These are phyloP conservation scores for Hypoxylon sp. DNA, from an alignment of 2,329 filamentous ascomycete genomes.

Conservation along the genomic window DNA sequence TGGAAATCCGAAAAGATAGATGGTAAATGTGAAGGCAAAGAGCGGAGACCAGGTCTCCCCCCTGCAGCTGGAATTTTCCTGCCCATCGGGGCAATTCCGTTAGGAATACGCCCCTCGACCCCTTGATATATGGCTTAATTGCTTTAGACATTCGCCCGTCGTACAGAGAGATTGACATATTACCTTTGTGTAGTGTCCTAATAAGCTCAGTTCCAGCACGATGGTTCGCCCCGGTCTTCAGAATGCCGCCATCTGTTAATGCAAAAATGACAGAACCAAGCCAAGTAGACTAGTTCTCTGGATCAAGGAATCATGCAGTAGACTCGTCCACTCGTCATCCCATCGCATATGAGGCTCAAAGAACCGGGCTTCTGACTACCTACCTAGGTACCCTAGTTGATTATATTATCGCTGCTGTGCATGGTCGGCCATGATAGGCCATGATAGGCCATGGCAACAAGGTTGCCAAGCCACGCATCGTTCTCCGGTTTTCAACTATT, in stretches of 20 bases:
- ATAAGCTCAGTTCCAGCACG: constrained; percentile 38
- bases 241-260: constrained; percentile 39
- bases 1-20: constrained; percentile 43
- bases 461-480: constrained; percentile 12
- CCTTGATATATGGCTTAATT: constrained; percentile 31
- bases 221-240: constrained; percentile 41
- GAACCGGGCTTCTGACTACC: constrained; percentile 12
- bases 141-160: constrained; percentile 20
- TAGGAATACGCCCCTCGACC: constrained; percentile 36
- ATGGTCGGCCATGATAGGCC: no score
- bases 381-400: background rate
- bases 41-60: constrained; percentile 43
- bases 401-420: constrained; percentile 11
- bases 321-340: constrained; percentile 4
- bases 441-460: constrained; percentile 5
- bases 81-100: constrained; percentile 49
- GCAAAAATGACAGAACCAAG: constrained; percentile 38
- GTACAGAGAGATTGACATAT: constrained; percentile 37
- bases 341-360: constrained; percentile 16
- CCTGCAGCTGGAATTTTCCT: constrained; percentile 51
- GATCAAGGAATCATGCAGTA: constrained; percentile 2
- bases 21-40: constrained; percentile 45
- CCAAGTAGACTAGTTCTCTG: constrained; percentile 18
- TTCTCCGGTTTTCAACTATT: constrained; percentile 26
- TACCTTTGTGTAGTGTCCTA: constrained; percentile 24